Percentiles rank a stretch among this genome's conserved stretches.
Conservation (phyloP, 2,329 filamentous ascomycete genomes). For the Sporothrix inflata region DNA sequence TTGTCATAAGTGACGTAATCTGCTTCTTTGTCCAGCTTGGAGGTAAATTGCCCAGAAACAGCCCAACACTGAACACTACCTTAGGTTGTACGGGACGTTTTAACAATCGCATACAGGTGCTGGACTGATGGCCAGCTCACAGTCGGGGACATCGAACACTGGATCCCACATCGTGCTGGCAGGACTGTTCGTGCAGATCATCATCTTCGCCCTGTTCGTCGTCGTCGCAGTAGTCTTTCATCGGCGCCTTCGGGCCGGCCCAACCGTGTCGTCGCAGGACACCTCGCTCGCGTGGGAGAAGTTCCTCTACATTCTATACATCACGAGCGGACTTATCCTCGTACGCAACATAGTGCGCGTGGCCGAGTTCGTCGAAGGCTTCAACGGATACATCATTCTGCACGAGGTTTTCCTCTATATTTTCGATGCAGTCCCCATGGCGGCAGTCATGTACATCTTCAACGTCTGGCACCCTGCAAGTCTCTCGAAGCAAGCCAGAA, state of each 20-base stretch:
- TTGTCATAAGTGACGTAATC: constrained; percentile 30
- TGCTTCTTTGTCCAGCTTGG: constrained; percentile 29
- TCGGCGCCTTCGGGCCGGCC: not conserved
- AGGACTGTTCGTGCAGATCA: constrained; percentile 56
- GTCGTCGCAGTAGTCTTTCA: constrained; percentile 50
- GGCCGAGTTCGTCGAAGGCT: constrained; percentile 30
- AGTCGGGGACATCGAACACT: not conserved
- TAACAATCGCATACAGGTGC: not conserved
- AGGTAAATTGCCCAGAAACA: no score
- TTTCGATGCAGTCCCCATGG: constrained; percentile 19
- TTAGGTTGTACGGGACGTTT: no score
- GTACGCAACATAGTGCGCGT: constrained; percentile 30
- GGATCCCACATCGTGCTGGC: constrained; percentile 52
- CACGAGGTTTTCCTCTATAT: constrained; percentile 31
- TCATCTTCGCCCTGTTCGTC: constrained; percentile 56
- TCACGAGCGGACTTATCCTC: constrained; percentile 30
- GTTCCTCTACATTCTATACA: constrained; percentile 30
- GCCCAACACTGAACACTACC: no score
- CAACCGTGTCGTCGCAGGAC: not conserved
- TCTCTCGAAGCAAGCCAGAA: not conserved
- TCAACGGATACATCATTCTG: constrained; percentile 28
- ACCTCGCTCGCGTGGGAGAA: constrained; percentile 37
- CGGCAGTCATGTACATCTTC: constrained; percentile 2
- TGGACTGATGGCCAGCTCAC: constrained; percentile 37
- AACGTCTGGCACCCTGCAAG: constrained; percentile 13